Percentiles rank a stretch among this genome's conserved stretches.
These are phyloP conservation scores for Heracleum sosnowskyi DNA, from an alignment of 129 eudicot species.

Conservation along the genomic window DNA sequence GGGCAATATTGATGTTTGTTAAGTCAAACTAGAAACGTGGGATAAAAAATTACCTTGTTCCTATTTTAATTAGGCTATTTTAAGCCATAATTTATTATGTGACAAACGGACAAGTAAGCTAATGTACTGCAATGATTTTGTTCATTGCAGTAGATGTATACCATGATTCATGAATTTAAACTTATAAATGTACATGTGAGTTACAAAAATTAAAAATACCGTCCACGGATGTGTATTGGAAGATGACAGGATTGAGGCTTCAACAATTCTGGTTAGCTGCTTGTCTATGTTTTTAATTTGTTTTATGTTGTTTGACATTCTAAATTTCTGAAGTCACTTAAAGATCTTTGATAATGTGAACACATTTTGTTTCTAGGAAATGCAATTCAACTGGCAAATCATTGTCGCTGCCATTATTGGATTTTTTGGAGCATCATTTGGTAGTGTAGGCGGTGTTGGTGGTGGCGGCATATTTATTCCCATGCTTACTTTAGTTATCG, in stretches of 20 bases:
- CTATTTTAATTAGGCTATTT: too few relatives aligned
- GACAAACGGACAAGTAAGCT: too few relatives aligned
- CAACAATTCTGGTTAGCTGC: background rate
- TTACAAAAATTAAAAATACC: too few relatives aligned
- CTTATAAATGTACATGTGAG: background rate
- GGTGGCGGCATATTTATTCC: conserved; percentile 93
- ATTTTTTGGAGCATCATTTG: conserved; percentile 89
- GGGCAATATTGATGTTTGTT: too few relatives aligned
- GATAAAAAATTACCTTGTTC: too few relatives aligned
- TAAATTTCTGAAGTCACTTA: background rate
- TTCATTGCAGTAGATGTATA: background rate
- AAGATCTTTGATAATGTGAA: conserved; percentile 7
- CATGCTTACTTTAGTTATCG: conserved; percentile 73
- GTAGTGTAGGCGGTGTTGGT: conserved; percentile 96
- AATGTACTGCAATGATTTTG: too few relatives aligned
- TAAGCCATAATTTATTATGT: background rate
- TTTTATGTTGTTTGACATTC: conserved; percentile 1
- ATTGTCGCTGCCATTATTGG: conserved; percentile 59
- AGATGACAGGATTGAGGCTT: background rate
- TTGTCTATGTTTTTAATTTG: background rate
- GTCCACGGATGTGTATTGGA: background rate
- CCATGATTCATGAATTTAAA: background rate
- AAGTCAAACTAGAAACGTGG: too few relatives aligned
- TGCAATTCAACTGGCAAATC: conserved; percentile 67
- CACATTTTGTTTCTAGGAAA: conserved; percentile 38